Conservation (phyloP, 2,329 filamentous ascomycete genomes). For the Fusarium nygamai region DNA sequence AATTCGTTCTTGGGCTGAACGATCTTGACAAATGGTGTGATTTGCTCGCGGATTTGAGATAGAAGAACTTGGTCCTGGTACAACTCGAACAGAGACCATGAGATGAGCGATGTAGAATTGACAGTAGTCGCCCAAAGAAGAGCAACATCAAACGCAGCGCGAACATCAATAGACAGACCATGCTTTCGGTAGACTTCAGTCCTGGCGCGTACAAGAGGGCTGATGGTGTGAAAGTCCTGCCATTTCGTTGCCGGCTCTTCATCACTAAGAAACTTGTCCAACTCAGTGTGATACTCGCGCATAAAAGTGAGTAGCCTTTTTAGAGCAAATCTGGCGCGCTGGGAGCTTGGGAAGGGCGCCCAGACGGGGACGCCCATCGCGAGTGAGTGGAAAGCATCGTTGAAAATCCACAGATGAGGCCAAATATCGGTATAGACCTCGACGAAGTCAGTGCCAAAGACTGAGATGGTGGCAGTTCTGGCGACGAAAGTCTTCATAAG, state of each 20-base stretch:
- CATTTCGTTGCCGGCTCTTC: conserved; percentile 48
- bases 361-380: conserved; percentile 46
- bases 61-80: conserved; percentile 52
- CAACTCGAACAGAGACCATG: conserved; percentile 56
- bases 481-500: conserved; percentile 51
- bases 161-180: conserved; percentile 44
- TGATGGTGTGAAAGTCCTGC: conserved; percentile 52
- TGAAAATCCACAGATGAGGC: conserved; percentile 51
- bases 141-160: conserved; percentile 49
- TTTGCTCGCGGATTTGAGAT: conserved; percentile 51
- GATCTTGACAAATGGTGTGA: conserved; percentile 46
- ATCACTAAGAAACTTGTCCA: conserved; percentile 48
- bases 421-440: conserved; percentile 53
- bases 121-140: conserved; percentile 53
- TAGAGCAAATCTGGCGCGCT: conserved; percentile 46
- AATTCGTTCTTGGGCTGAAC: conserved; percentile 51
- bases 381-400: conserved; percentile 47
- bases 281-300: conserved; percentile 49
- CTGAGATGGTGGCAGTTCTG: conserved; percentile 46
- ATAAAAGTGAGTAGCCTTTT: conserved; percentile 43
- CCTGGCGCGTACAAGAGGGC: conserved; percentile 46
- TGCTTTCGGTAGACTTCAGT: conserved; percentile 45
- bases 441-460: conserved; percentile 55
- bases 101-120: conserved; percentile 50
- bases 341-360: conserved; percentile 47